phyloP scores from a whole-genome alignment of 495 filamentous ascomycete species.

The Apodospora peruviana region DNA sequence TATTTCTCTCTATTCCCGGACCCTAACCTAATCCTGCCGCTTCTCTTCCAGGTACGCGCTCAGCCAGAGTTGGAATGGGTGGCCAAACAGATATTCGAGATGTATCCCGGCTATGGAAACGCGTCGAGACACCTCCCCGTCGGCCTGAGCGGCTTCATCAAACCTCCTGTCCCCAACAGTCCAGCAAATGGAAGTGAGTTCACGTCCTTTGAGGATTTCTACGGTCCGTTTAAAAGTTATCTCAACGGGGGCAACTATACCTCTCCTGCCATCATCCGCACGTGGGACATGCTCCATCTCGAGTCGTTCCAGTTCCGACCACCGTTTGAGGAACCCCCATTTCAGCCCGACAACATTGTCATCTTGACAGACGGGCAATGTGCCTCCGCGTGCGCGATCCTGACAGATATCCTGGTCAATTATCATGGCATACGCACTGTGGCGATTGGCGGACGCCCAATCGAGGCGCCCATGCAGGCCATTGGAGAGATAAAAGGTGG shows the following conservation, averaged over 20 bases:
- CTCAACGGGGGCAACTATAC: neutral
- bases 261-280: neutral
- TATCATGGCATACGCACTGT: conserved; percentile 55
- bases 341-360: conserved; percentile 33
- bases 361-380: conserved; percentile 57
- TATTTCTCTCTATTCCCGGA: conserved; percentile 32
- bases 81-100: neutral
- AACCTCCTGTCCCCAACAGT: neutral
- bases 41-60: conserved; percentile 8
- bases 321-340: conserved; percentile 17
- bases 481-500: conserved; percentile 56
- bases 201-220: neutral
- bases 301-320: neutral
- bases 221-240: neutral
- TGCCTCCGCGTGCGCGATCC: conserved; percentile 58
- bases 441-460: conserved; percentile 55
- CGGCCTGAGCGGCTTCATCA: neutral
- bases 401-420: conserved; percentile 50
- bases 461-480: conserved; percentile 53
- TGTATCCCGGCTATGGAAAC: neutral
- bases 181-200: neutral
- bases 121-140: neutral
- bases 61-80: conserved; percentile 11
- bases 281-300: neutral
- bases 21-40: conserved; percentile 18